A percentile compares a stretch with the other conserved stretches of the same genome.
phyloP scores from a whole-genome alignment of 2,329 filamentous ascomycete genomes.

The Talaromyces rugulosus region DNA sequence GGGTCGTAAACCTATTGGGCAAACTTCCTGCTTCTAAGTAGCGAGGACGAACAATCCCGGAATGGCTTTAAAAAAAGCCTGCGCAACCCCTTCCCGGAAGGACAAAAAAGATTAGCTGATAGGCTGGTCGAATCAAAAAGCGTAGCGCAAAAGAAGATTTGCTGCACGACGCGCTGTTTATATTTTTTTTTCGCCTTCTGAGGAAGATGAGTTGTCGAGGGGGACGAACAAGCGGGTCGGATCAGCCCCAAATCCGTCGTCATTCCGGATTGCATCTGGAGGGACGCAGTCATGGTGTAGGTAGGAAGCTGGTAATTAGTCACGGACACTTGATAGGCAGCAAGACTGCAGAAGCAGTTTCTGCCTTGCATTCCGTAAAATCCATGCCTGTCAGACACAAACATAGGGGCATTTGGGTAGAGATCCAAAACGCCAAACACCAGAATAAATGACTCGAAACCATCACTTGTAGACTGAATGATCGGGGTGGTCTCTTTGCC shows the following conservation, averaged over 20 bases:
- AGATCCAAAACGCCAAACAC: not conserved
- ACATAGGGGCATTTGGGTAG: not conserved
- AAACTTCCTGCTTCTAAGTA: not conserved
- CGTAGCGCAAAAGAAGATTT: conserved; percentile 2
- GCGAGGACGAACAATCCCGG: not conserved
- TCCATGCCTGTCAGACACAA: not conserved
- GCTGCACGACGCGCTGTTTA: not conserved
- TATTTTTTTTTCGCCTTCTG: not conserved
- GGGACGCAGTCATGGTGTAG: not conserved
- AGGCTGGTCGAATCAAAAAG: conserved; percentile 6
- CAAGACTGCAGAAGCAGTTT: not conserved
- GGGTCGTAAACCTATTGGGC: not conserved
- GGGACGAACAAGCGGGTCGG: conserved; percentile 12
- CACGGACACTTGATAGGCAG: not conserved
- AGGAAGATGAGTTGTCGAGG: conserved; percentile 10
- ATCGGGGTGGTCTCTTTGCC: not conserved
- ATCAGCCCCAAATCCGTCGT: not conserved
- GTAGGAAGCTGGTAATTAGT: not conserved
- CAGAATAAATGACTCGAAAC: not conserved
- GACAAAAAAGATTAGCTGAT: not conserved
- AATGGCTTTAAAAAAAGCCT: not conserved
- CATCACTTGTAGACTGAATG: not conserved
- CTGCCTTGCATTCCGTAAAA: not conserved
- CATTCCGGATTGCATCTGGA: not conserved
- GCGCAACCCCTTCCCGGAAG: not conserved